Percentiles rank a stretch among this genome's conserved stretches.
phyloP scores from a whole-genome alignment of 208 protist species.

The Trypanosoma theileri region DNA sequence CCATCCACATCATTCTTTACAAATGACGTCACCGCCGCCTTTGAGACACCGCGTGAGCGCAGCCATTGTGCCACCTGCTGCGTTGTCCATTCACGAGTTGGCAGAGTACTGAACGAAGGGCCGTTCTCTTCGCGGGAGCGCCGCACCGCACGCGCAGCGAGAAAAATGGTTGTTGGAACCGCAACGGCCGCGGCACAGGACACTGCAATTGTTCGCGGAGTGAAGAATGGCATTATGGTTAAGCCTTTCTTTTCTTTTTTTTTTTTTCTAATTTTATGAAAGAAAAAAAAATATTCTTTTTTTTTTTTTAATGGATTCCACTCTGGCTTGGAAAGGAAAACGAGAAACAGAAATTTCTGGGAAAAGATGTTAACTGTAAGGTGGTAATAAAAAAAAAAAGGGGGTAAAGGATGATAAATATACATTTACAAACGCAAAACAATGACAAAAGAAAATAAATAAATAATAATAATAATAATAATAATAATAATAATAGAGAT shows the following conservation, averaged over 20 bases:
- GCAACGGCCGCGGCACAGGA: slow-evolving; percentile 27
- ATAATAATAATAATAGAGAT: no score
- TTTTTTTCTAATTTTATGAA: not conserved
- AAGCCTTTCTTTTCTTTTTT: not conserved
- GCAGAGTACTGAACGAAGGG: not conserved
- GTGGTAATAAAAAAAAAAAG: no score
- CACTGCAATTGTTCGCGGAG: slow-evolving; percentile 9
- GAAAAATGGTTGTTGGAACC: slow-evolving; percentile 22
- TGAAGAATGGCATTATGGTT: not conserved
- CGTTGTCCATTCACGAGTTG: slow-evolving; percentile 23
- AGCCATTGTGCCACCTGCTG: slow-evolving; percentile 58
- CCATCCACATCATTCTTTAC: slow-evolving; percentile 41
- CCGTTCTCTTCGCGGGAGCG: not conserved
- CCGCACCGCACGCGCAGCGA: slow-evolving; percentile 6
- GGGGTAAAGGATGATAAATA: no score
- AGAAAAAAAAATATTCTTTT: not conserved
- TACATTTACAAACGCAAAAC: no score
- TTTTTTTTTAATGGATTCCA: no score
- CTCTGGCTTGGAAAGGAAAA: no score
- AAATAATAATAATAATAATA: no score
- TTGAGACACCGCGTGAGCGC: slow-evolving; percentile 39
- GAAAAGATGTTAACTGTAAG: no score
- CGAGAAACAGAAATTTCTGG: no score
- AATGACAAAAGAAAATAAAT: no score
- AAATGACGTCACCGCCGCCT: slow-evolving; percentile 26